Evolutionary conservation across 1,139 yeast genomes (phyloP), one percentile per base, ranked within the genome.

Genomic region (Meyerozyma smithsonii): DNA sequence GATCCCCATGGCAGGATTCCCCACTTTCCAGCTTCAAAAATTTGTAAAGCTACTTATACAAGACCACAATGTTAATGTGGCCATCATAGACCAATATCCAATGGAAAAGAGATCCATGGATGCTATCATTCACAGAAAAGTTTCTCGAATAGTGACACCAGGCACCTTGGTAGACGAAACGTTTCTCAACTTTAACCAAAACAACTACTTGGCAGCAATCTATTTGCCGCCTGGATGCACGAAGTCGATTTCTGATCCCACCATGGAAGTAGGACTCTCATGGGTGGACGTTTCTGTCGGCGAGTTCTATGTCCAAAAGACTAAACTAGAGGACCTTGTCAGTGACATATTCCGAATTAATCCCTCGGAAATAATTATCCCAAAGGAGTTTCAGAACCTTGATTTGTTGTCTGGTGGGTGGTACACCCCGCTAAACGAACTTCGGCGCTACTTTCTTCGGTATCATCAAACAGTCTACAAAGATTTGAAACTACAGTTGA

Each of bases 231-330:
- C 46, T 67, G 67, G 64, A 42, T 60, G 71, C 36, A 60, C 70
- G 35, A 56, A 58, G 26, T 62, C 66, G 12, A 63, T 73, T 0
- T 66, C 76, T 0, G 79, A 76, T 46, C 65, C 70, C 0, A 73
- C 70, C 37, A 50, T 72, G 49, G 59, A 71, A 42, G 59, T 89
- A 3, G 97, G 96, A 0, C 55, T 92, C 4, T 77, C 92, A 15
- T 92, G 98, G 98, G 75, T 84, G 28, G 97, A 92, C 58, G 67
- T 92, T 1, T 84, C 95, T 0, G 79, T 92, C 1, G 97, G 97
- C 0, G 82, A 79, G 28, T 77, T 88, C 37, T 78, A 70, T 51
- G 81, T 81, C 3, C 85, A 85, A 50, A 77, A 77, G 35, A 79
- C 89, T 0, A 72, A 75, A 0, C 52, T 77, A 16, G 68, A 64